Percentiles rank a stretch among this genome's conserved stretches.
phyloP scores from a whole-genome alignment of 2,329 filamentous ascomycete genomes.

The Pseudocercospora pini-densiflorae region DNA sequence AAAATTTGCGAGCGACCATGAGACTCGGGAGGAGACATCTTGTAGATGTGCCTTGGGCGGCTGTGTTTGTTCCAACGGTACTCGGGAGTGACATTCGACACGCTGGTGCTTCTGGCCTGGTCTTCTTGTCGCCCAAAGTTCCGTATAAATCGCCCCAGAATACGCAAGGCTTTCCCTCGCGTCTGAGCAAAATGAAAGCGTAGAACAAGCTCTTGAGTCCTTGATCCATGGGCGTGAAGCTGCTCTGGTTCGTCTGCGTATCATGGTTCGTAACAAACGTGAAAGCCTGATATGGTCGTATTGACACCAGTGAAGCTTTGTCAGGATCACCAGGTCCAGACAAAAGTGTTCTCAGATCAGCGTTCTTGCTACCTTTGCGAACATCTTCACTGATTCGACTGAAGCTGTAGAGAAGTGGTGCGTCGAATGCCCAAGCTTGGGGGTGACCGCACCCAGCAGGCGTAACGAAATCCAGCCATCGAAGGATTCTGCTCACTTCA shows the following conservation, averaged over 20 bases:
- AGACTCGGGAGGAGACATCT: conserved; percentile 57
- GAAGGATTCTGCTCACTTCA: conserved; percentile 59
- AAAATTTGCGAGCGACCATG: conserved; percentile 66
- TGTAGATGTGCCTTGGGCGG: conserved; percentile 40
- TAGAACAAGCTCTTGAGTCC: conserved; percentile 76
- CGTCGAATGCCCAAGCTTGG: conserved; percentile 65
- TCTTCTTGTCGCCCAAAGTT: conserved; percentile 48
- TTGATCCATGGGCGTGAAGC: conserved; percentile 65
- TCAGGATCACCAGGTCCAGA: conserved; percentile 25
- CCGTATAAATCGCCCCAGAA: conserved; percentile 75
- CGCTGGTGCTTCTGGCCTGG: conserved; percentile 55
- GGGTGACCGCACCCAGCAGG: conserved; percentile 48
- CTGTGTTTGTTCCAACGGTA: not conserved
- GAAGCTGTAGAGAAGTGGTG: conserved; percentile 71
- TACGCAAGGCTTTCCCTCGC: conserved; percentile 66
- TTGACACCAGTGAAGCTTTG: conserved; percentile 23
- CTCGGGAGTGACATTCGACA: conserved; percentile 22
- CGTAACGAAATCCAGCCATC: conserved; percentile 52
- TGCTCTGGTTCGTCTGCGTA: conserved; percentile 66
- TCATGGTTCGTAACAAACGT: conserved; percentile 76
- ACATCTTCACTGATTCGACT: conserved; percentile 59
- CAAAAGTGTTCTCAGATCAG: conserved; percentile 60
- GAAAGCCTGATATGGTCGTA: conserved; percentile 37
- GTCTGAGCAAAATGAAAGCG: conserved; percentile 69
- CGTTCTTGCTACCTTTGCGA: conserved; percentile 47